These are phyloP conservation scores for Ascocoryne sarcoides DNA, from an alignment of 2,329 filamentous ascomycete species.

Conservation along the genomic window DNA sequence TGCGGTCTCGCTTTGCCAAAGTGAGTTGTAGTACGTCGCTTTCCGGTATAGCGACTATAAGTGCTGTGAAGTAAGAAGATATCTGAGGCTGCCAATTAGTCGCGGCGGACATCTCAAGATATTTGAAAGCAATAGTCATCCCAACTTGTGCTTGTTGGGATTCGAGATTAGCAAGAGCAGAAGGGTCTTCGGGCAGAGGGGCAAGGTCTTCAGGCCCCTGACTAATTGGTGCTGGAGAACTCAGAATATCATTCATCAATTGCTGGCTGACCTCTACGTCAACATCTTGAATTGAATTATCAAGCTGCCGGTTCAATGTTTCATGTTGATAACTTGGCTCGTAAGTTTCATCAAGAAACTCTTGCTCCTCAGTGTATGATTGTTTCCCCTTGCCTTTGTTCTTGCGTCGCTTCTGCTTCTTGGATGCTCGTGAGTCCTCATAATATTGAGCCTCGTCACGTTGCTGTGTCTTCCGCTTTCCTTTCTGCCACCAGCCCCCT, in stretches of 20 bases:
- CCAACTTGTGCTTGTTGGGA: conserved; percentile 42
- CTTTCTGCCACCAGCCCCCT: conserved; percentile 32
- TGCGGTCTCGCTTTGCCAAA: conserved; percentile 61
- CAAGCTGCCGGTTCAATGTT: conserved; percentile 15
- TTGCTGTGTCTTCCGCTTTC: conserved; percentile 42
- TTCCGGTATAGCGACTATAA: conserved; percentile 48
- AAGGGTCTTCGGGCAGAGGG: conserved; percentile 48
- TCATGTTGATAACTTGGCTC: conserved; percentile 28
- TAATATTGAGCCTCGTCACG: conserved; percentile 32
- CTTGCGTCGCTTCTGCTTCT: conserved; percentile 42
- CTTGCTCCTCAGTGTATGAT: conserved; percentile 34
- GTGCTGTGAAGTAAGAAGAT: conserved; percentile 53
- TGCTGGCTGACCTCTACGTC: conserved; percentile 27
- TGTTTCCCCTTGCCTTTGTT: conserved; percentile 37
- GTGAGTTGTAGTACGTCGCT: conserved; percentile 48
- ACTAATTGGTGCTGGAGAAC: conserved; percentile 28
- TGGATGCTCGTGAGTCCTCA: conserved; percentile 30
- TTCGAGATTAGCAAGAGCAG: conserved; percentile 41
- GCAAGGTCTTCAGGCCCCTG: conserved; percentile 55
- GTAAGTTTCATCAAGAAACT: conserved; percentile 29
- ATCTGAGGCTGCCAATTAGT: conserved; percentile 60
- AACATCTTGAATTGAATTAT: conserved; percentile 26
- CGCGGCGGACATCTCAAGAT: conserved; percentile 49
- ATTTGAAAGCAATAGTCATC: conserved; percentile 62
- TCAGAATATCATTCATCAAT: conserved; percentile 19